Conservation (phyloP, 2,329 filamentous ascomycete species). For the Colletotrichum chlorophyti region DNA sequence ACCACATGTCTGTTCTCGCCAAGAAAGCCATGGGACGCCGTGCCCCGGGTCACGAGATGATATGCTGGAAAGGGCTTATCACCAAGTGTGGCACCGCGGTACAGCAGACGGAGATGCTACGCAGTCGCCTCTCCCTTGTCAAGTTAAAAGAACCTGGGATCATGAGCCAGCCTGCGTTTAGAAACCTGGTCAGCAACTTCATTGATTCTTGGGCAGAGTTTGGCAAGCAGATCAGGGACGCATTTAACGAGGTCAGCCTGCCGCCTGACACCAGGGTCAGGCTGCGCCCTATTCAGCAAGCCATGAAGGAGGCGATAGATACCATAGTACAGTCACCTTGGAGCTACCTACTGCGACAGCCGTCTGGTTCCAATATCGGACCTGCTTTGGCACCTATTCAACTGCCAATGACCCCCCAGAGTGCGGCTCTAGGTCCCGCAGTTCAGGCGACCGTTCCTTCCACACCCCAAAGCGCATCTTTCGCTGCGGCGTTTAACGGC, state of each 20-base stretch:
- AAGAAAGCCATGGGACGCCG: slow-evolving; percentile 68
- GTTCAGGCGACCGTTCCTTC: slow-evolving; percentile 88
- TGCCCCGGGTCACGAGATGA: slow-evolving; percentile 64
- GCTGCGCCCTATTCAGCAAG: slow-evolving; percentile 81
- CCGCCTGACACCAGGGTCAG: slow-evolving; percentile 74
- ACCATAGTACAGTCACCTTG: slow-evolving; percentile 70
- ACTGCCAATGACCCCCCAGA: slow-evolving; percentile 85
- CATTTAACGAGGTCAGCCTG: slow-evolving; percentile 57
- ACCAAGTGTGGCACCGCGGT: slow-evolving; percentile 74
- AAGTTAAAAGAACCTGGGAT: slow-evolving; percentile 85
- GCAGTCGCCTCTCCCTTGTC: slow-evolving; percentile 76
- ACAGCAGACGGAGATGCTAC: slow-evolving; percentile 76
- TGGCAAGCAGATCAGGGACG: slow-evolving; percentile 64
- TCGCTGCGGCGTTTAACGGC: slow-evolving; percentile 60
- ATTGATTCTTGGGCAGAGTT: slow-evolving; percentile 74
- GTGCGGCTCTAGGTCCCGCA: slow-evolving; percentile 86
- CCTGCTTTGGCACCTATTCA: slow-evolving; percentile 42
- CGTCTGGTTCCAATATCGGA: slow-evolving; percentile 20
- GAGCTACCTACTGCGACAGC: slow-evolving; percentile 51
- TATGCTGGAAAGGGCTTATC: slow-evolving; percentile 75
- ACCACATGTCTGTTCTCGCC: slow-evolving; percentile 69
- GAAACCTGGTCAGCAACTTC: slow-evolving; percentile 77
- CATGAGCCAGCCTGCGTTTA: slow-evolving; percentile 67
- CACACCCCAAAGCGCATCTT: slow-evolving; percentile 66
- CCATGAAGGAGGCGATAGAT: slow-evolving; percentile 80